These are phyloP conservation scores for Teratosphaeria pseudoeucalypti DNA, from an alignment of 2,329 filamentous ascomycete species.

Conservation along the genomic window DNA sequence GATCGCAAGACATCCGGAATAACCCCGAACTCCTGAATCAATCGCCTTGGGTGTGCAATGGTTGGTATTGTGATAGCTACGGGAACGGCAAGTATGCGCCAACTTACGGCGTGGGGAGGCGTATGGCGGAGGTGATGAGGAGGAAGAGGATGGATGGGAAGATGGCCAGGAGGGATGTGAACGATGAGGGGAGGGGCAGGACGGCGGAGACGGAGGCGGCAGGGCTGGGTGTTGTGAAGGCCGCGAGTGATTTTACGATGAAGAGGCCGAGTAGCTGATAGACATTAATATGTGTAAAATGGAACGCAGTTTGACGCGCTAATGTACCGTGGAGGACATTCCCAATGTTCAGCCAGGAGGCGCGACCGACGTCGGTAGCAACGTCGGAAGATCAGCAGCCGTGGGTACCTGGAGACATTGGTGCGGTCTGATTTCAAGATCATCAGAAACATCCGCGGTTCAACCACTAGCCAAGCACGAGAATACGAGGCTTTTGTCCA, in stretches of 20 bases:
- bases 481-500: neutral
- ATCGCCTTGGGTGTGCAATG: conserved; percentile 14
- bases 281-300: neutral
- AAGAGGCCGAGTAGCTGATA: neutral
- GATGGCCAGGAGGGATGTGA: conserved; percentile 45
- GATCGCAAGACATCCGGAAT: conserved; percentile 42
- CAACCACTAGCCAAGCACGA: neutral
- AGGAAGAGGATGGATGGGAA: neutral
- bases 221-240: conserved; percentile 66
- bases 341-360: neutral
- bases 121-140: neutral
- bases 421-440: neutral
- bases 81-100: neutral
- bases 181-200: conserved; percentile 67
- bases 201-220: conserved; percentile 85
- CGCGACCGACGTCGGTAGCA: neutral
- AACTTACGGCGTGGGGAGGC: neutral
- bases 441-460: neutral
- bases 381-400: neutral
- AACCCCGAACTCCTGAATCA: conserved; percentile 15
- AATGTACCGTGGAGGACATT: neutral
- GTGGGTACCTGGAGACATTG: too few relatives aligned
- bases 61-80: conserved; percentile 3
- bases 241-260: conserved; percentile 24
- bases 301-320: neutral